Percentiles rank a stretch among this genome's conserved stretches.
Evolutionary conservation across 2,329 filamentous ascomycete genomes (phyloP).

Genomic region (Nemania serpens): DNA sequence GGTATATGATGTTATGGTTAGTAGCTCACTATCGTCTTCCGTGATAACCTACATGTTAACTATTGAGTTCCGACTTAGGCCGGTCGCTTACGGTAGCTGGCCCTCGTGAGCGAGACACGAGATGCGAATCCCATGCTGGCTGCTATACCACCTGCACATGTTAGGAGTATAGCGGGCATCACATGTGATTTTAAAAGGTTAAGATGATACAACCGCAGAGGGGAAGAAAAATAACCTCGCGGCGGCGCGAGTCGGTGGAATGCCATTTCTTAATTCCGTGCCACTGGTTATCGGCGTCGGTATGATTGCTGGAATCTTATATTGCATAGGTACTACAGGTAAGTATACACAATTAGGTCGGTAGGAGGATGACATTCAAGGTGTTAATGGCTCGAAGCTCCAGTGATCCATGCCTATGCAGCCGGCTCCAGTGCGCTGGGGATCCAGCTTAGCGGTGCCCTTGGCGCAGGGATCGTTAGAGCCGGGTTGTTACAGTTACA

Average conservation of each 20-base stretch:
- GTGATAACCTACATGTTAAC: neutral
- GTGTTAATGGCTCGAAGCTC: neutral
- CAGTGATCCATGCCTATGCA: neutral
- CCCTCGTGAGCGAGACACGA: neutral
- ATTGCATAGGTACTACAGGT: neutral
- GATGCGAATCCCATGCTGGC: neutral
- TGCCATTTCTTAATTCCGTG: neutral
- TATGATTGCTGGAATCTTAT: conserved; percentile 1
- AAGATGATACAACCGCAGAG: neutral
- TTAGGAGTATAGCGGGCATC: neutral
- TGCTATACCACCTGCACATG: neutral
- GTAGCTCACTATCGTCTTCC: neutral
- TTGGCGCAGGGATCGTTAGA: conserved; percentile 9
- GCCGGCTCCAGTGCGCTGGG: neutral
- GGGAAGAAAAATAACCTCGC: neutral
- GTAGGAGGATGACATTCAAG: neutral
- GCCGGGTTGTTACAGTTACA: conserved; percentile 2
- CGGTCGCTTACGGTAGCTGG: neutral
- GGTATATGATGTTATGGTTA: neutral
- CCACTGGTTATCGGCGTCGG: conserved; percentile 2
- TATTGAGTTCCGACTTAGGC: neutral
- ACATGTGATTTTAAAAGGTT: neutral
- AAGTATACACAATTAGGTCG: neutral
- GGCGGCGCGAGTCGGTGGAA: neutral
- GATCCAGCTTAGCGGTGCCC: neutral